Conservation (phyloP, 768 basidiomycete species). For the Galerina marginata region DNA sequence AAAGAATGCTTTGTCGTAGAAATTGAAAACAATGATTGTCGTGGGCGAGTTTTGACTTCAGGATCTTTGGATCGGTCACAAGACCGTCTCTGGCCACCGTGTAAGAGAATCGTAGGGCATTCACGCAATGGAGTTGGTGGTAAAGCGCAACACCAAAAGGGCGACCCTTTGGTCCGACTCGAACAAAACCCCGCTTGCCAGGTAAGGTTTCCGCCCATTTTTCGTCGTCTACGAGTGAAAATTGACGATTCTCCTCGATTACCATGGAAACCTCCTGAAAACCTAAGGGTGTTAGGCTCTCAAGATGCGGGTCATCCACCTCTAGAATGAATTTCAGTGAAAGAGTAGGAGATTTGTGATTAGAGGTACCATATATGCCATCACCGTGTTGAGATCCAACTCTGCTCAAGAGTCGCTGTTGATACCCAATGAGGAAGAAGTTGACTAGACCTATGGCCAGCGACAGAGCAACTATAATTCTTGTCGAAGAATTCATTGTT, state of each 20-base stretch:
- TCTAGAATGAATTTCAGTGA: too few species aligned
- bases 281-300: neutral
- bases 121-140: conserved; percentile 16
- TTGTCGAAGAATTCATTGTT: too few species aligned
- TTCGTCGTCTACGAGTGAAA: conserved; percentile 5
- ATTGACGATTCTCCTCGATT: neutral
- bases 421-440: too few species aligned
- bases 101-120: conserved; percentile 10
- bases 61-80: neutral
- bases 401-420: too few species aligned
- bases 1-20: conserved; percentile 13
- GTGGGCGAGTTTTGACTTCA: conserved; percentile 4
- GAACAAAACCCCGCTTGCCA: conserved; percentile 7
- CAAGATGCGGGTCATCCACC: conserved; percentile 3
- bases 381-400: too few species aligned
- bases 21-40: conserved; percentile 18
- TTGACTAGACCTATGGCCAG: too few species aligned
- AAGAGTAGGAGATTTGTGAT: too few species aligned
- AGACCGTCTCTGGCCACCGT: conserved; percentile 15
- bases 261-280: conserved; percentile 3
- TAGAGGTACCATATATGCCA: too few species aligned
- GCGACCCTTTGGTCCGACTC: conserved; percentile 11
- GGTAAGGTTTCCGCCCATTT: conserved; percentile 10
- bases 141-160: neutral
- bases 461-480: too few species aligned